Evolutionary conservation across 345 rosid species (phyloP), one percentile per base, ranked within the genome.

Genomic region (Turnera subulata): DNA sequence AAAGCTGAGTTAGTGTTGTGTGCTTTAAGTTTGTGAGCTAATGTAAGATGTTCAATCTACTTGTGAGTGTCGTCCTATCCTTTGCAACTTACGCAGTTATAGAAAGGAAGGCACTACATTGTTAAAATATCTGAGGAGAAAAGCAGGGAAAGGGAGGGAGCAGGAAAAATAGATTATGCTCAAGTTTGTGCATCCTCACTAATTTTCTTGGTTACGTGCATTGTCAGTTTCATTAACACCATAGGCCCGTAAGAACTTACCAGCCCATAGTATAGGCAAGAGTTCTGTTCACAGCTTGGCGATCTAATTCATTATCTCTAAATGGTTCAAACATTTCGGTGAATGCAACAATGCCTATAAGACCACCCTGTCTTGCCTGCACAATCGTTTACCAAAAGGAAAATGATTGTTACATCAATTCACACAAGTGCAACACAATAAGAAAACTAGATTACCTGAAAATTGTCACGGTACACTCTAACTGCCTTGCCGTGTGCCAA

Each of bases 401-500:
- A 51, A 16, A 23, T 20, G 22, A 4, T 21, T 9, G 11, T 21
- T 19, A 8, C 21, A n/a, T n/a, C n/a, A n/a, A n/a, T n/a, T n/a
- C n/a, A 49, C 0, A 11, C 6, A 4, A 8, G n/a, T 23, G 3
- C 49, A 46, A 6, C 49, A n/a, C n/a, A n/a, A n/a, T n/a, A n/a
- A n/a, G 49, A 6, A n/a, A 7, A 10, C 19, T 59, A 6, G 15
- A 20, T 53, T 46, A 72, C 78, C 75, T 72, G 78, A 53, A 69
- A 78, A 1, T 10, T 43, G 22, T 66, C 17, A 13, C 78, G 53
- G 47, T 78, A 78, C 16, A 72, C 63, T 64, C 72, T 63, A n/a
- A 63, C 76, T 11, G 76, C 78, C 75, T 72, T 72, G 58, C 69
- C 65, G 62, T 70, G 75, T 42, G 76, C 67, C 63, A 76, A 46